Evolutionary conservation across 768 basidiomycete species (phyloP).

Genomic region (Pholiota conissans): DNA sequence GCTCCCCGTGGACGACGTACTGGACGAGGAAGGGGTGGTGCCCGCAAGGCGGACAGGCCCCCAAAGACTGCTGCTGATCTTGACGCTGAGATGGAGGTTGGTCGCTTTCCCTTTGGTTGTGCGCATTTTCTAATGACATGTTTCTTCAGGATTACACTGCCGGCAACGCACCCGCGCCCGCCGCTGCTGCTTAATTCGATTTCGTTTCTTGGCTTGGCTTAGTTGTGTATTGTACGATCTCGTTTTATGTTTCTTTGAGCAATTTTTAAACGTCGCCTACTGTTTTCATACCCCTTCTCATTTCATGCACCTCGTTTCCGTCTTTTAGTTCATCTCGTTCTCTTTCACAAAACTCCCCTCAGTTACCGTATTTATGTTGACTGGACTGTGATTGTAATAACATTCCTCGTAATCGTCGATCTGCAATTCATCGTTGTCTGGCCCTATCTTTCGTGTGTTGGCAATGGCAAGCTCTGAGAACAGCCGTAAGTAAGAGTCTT

Average conservation of each 20-base stretch:
- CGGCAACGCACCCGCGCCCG: conserved; percentile 48
- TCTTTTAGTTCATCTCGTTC: background rate
- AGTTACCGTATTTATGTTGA: conserved; percentile 8
- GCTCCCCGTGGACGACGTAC: conserved; percentile 48
- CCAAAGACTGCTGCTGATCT: conserved; percentile 86
- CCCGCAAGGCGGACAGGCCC: conserved; percentile 60
- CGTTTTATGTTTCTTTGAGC: conserved; percentile 9
- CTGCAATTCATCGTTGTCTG: conserved; percentile 10
- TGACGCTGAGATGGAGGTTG: conserved; percentile 97
- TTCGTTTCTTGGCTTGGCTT: conserved; percentile 12
- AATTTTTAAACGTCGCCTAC: conserved; percentile 10
- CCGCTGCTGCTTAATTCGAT: conserved; percentile 30
- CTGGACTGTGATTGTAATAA: conserved; percentile 18
- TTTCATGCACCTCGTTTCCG: conserved; percentile 8
- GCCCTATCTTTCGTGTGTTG: too few species aligned
- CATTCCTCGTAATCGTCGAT: conserved; percentile 12
- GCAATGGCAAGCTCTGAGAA: too few species aligned
- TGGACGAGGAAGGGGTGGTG: conserved; percentile 39
- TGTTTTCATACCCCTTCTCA: conserved; percentile 19
- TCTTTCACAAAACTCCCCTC: background rate
- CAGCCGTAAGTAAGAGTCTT: too few species aligned
- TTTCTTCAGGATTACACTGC: conserved; percentile 64
- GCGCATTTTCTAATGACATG: background rate
- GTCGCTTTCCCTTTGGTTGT: conserved; percentile 14
- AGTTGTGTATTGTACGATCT: conserved; percentile 14